Conservation (phyloP, 2,329 filamentous ascomycete genomes). For the Exophiala oligosperma region DNA sequence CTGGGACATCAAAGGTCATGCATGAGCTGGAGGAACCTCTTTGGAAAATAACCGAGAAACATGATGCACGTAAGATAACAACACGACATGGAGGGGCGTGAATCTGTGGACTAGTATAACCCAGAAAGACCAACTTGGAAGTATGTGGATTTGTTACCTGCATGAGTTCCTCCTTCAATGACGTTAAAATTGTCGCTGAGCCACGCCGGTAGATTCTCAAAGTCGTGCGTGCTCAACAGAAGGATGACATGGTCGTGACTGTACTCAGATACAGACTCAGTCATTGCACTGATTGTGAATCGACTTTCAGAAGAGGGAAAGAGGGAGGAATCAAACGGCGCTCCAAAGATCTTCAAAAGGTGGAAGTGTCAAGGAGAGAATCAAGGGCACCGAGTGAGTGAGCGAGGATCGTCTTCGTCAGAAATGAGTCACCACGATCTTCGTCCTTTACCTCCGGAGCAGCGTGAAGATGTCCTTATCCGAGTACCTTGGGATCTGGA, state of each 20-base stretch:
- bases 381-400: too few species aligned
- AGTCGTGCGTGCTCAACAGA: slow-evolving; percentile 25
- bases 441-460: too few species aligned
- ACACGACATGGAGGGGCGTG: too few species aligned
- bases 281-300: neutral
- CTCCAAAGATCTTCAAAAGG: too few species aligned
- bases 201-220: slow-evolving; percentile 28
- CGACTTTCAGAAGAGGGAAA: neutral
- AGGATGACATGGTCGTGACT: slow-evolving; percentile 30
- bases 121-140: neutral
- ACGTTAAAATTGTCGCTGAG: slow-evolving; percentile 29
- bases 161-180: slow-evolving; percentile 30
- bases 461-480: too few species aligned
- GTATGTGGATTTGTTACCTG: slow-evolving; percentile 8
- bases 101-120: neutral
- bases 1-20: slow-evolving; percentile 3
- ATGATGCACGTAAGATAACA: neutral
- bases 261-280: slow-evolving; percentile 8
- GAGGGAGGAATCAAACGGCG: too few species aligned
- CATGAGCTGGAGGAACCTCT: neutral
- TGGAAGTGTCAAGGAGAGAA: too few species aligned
- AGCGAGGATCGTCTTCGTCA: too few species aligned
- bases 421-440: too few species aligned
- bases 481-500: neutral
- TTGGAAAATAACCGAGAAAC: neutral